These are phyloP conservation scores for Thymus quinquecostatus DNA, from an alignment of 257 asterid genomes.

Conservation along the genomic window DNA sequence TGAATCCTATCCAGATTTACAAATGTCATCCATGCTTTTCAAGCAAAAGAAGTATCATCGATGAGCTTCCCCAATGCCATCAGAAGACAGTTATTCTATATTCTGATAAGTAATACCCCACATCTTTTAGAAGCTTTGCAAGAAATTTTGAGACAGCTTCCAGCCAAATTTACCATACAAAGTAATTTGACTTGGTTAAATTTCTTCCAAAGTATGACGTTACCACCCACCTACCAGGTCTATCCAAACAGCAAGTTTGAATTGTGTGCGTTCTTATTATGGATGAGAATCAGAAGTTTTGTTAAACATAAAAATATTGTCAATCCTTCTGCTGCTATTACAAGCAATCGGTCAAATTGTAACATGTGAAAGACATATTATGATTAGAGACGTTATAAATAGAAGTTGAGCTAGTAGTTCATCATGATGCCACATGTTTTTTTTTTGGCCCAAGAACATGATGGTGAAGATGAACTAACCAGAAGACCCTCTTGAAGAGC, in stretches of 20 bases:
- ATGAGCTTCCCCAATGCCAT: not conserved
- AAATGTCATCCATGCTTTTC: not conserved
- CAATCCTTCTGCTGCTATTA: constrained; percentile 7
- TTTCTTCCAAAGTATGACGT: not conserved
- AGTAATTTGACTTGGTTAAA: not conserved
- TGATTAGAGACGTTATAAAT: not conserved
- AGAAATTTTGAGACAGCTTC: not conserved
- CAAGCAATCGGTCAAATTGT: not conserved
- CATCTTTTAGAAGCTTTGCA: not conserved
- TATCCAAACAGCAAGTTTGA: not conserved
- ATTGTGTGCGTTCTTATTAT: not conserved
- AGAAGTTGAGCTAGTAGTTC: constrained; percentile 15
- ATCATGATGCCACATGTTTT: constrained; percentile 7
- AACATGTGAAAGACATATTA: not conserved
- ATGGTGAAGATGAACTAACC: constrained; percentile 54
- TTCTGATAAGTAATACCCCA: not conserved
- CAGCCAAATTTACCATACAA: not conserved
- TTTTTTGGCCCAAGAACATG: constrained; percentile 10
- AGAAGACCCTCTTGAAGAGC: constrained; percentile 95
- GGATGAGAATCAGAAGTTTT: constrained; percentile 6
- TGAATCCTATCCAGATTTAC: not conserved
- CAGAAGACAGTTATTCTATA: not conserved
- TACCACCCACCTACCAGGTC: not conserved
- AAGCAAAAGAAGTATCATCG: not conserved
- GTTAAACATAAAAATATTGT: not conserved